Conservation (phyloP, 768 basidiomycete genomes). For the Rhizopogon vinicolor region DNA sequence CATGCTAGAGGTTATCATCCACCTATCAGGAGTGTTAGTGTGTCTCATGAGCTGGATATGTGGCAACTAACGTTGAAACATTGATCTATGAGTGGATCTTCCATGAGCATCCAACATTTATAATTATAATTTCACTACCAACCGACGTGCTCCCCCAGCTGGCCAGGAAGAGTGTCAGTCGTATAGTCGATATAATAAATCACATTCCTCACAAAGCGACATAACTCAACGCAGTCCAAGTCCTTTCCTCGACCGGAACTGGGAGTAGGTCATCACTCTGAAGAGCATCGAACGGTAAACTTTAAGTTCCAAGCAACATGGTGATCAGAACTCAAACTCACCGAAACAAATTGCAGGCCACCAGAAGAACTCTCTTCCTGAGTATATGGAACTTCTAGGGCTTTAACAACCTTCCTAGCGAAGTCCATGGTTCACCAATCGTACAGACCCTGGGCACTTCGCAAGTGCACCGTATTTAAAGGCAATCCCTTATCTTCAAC, state of each 20-base stretch:
- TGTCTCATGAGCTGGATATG: background rate
- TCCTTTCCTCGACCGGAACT: constrained; percentile 50
- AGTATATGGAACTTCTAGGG: constrained; percentile 46
- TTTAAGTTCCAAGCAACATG: background rate
- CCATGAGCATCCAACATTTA: background rate
- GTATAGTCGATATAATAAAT: background rate
- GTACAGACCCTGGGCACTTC: background rate
- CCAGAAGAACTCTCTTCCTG: constrained; percentile 40
- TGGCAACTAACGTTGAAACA: background rate
- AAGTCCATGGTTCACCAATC: constrained; percentile 4
- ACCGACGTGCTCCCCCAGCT: constrained; percentile 66
- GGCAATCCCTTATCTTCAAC: constrained; percentile 1
- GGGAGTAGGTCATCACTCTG: constrained; percentile 65
- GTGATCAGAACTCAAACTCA: constrained; percentile 17
- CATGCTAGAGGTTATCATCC: constrained; percentile 70
- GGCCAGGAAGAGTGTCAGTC: background rate
- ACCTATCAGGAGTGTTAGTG: constrained; percentile 30
- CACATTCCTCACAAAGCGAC: constrained; percentile 44
- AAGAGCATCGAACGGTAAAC: constrained; percentile 4
- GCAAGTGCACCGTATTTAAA: background rate
- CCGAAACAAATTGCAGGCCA: constrained; percentile 45
- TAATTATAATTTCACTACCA: background rate
- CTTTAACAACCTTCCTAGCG: constrained; percentile 10
- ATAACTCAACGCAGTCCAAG: constrained; percentile 58
- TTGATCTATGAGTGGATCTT: background rate